Percentiles rank a stretch among this genome's conserved stretches.
These are phyloP conservation scores for Stramenopiles sp. DNA, from an alignment of 352 stramenopile genomes.

Conservation along the genomic window DNA sequence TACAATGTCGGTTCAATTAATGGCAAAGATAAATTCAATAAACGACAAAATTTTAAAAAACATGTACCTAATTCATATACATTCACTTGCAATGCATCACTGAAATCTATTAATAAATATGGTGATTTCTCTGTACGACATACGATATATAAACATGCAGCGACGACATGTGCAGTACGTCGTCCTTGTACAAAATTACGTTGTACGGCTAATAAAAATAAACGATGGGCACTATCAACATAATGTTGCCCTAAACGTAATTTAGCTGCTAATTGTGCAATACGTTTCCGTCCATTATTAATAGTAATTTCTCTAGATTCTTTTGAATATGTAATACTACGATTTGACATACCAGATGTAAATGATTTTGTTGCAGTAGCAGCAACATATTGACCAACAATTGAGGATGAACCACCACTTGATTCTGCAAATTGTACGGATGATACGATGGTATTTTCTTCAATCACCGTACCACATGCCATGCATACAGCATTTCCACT, in stretches of 20 bases:
- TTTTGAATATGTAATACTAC: conserved; percentile 66
- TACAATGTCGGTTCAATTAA: conserved; percentile 96
- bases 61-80: conserved; percentile 57
- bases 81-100: conserved; percentile 89
- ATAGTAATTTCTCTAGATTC: conserved; percentile 86
- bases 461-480: conserved; percentile 70
- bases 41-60: conserved; percentile 68
- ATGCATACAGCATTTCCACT: conserved; percentile 60
- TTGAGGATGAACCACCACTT: conserved; percentile 47
- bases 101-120: conserved; percentile 98
- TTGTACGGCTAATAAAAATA: conserved; percentile 84
- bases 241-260: conserved; percentile 77
- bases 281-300: conserved; percentile 73
- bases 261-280: conserved; percentile 71
- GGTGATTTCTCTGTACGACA: conserved; percentile 90
- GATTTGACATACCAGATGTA: conserved; percentile 46
- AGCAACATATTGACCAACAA: conserved; percentile 88
- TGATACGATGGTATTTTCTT: conserved; percentile 93
- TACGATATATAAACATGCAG: conserved; percentile 94
- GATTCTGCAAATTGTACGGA: conserved; percentile 88
- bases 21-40: conserved; percentile 84
- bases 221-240: conserved; percentile 80
- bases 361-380: conserved; percentile 67
- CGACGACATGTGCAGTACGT: conserved; percentile 82
- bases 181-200: conserved; percentile 72